Evolutionary conservation across 306 rosid genomes (phyloP).

Genomic region (Acmispon strigosus): DNA sequence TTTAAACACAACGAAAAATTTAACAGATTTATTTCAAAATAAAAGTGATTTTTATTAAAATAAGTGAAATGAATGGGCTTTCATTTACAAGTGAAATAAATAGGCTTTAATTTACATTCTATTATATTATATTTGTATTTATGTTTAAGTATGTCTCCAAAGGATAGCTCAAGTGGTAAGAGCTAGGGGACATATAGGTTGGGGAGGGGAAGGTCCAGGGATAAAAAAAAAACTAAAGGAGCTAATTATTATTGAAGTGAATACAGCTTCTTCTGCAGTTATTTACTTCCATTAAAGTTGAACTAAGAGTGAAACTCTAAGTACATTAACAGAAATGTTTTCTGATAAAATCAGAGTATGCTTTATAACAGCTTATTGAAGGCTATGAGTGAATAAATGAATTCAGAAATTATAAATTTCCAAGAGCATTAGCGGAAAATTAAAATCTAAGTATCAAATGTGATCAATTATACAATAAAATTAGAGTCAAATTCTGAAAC

Average conservation of each 20-base stretch:
- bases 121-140: neutral
- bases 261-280: neutral
- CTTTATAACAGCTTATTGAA: neutral
- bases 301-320: neutral
- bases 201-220: too few relatives aligned
- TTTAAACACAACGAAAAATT: too few relatives aligned
- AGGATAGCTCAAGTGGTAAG: too few relatives aligned
- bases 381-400: neutral
- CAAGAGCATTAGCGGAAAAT: neutral
- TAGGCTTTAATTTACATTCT: neutral
- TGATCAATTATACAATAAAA: neutral
- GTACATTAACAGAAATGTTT: neutral
- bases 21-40: too few relatives aligned
- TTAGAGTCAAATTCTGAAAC: neutral
- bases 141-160: neutral
- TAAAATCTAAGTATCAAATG: neutral
- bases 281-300: neutral
- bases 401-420: neutral
- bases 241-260: neutral
- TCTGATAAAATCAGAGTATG: neutral
- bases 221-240: neutral
- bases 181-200: too few relatives aligned
- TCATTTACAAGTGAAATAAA: too few relatives aligned
- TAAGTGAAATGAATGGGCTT: neutral
- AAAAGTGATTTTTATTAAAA: too few relatives aligned